Conservation (phyloP, 1,284 basidiomycete genomes). For the Naganishia liquefaciens region DNA sequence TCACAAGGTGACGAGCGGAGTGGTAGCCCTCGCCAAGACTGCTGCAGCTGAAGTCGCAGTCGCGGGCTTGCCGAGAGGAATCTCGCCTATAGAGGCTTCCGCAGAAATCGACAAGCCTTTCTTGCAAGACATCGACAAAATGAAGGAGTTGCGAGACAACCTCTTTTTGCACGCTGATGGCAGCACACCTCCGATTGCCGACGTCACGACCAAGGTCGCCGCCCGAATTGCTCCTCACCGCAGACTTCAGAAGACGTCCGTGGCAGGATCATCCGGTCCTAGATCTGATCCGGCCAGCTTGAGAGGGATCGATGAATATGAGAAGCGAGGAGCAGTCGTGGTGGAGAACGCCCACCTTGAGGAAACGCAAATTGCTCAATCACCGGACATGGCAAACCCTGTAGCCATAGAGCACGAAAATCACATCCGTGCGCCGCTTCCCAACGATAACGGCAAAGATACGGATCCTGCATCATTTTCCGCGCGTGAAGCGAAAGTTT, state of each 20-base stretch:
- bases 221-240: slow-evolving; percentile 1
- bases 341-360: not conserved
- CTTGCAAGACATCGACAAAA: too few species aligned
- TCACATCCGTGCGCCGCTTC: too few species aligned
- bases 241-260: slow-evolving; percentile 20
- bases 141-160: too few species aligned
- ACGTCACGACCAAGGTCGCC: not conserved
- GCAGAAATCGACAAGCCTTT: too few species aligned
- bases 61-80: too few species aligned
- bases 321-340: not conserved
- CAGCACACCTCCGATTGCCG: not conserved
- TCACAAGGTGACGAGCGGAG: not conserved
- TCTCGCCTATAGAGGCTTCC: too few species aligned
- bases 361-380: not conserved
- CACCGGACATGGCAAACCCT: not conserved
- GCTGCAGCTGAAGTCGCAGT: not conserved
- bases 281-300: not conserved
- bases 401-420: not conserved
- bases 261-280: slow-evolving; percentile 1
- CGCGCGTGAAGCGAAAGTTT: not conserved
- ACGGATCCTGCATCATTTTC: too few species aligned
- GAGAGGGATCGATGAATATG: slow-evolving; percentile 15
- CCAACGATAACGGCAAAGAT: too few species aligned
- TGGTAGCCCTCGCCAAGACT: not conserved
- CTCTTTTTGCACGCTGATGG: not conserved